Evolutionary conservation across 2,329 filamentous ascomycete species (phyloP).

Genomic region (Ophiobolus disseminans): DNA sequence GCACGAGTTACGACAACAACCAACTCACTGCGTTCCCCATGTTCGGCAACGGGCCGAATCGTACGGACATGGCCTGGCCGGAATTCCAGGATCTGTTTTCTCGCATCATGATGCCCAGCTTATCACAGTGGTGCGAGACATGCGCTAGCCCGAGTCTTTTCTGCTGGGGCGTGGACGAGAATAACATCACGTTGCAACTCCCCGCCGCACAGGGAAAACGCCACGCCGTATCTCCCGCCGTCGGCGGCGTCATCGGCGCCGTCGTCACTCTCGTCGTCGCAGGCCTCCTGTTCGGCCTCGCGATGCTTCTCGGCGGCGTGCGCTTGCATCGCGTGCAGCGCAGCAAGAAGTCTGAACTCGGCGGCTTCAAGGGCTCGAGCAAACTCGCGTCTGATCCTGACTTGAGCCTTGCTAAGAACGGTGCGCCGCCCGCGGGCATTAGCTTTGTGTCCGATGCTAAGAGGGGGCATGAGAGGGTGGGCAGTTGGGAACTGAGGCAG

Average conservation of each 20-base stretch:
- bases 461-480: slow-evolving; percentile 59
- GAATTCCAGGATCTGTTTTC: slow-evolving; percentile 59
- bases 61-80: slow-evolving; percentile 56
- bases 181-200: slow-evolving; percentile 9
- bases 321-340: slow-evolving; percentile 50
- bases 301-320: slow-evolving; percentile 56
- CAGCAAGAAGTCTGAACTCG: slow-evolving; percentile 48
- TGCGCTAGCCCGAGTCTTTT: slow-evolving; percentile 59
- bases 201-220: background rate
- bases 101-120: slow-evolving; percentile 52
- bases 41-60: slow-evolving; percentile 57
- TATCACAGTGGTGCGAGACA: slow-evolving; percentile 60
- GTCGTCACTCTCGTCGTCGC: slow-evolving; percentile 58
- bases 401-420: slow-evolving; percentile 55
- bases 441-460: slow-evolving; percentile 22
- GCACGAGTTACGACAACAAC: slow-evolving; percentile 53
- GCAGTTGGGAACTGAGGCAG: slow-evolving; percentile 64
- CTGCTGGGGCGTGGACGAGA: slow-evolving; percentile 54
- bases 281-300: slow-evolving; percentile 50
- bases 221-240: slow-evolving; percentile 48
- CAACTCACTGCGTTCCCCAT: slow-evolving; percentile 56
- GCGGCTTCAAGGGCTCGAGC: slow-evolving; percentile 63
- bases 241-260: slow-evolving; percentile 65
- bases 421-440: slow-evolving; percentile 42
- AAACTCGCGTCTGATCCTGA: slow-evolving; percentile 65